Evolutionary conservation across 148 eudicot species (phyloP).

Genomic region (Chenopodium suecicum): DNA sequence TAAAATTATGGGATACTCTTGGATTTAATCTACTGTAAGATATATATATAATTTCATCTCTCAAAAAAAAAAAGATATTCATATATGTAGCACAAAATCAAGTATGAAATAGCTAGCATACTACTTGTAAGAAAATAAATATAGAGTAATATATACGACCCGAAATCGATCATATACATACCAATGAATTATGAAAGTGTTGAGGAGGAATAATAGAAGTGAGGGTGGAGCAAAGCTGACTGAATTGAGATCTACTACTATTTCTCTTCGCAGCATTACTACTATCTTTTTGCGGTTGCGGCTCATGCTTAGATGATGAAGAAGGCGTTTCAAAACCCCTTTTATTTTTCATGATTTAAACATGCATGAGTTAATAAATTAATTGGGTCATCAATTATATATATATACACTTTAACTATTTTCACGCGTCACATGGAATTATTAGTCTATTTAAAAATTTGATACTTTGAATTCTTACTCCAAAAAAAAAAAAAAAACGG

Average conservation of each 20-base stretch:
- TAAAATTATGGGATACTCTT: too few relatives aligned
- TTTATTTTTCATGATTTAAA: background rate
- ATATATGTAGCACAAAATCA: background rate
- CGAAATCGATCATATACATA: background rate
- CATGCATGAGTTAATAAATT: background rate
- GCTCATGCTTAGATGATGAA: background rate
- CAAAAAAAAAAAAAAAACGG: too few relatives aligned
- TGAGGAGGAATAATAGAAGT: slow-evolving; percentile 33
- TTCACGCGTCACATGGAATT: too few relatives aligned
- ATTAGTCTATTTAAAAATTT: too few relatives aligned
- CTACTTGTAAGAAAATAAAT: too few relatives aligned
- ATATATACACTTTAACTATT: too few relatives aligned
- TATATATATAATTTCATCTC: too few relatives aligned
- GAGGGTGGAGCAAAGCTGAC: slow-evolving; percentile 15
- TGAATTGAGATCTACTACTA: background rate
- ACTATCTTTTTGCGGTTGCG: background rate
- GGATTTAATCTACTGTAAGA: too few relatives aligned
- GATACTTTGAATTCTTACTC: too few relatives aligned
- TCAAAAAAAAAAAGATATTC: too few relatives aligned
- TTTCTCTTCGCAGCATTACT: background rate
- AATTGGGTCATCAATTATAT: too few relatives aligned
- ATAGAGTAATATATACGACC: too few relatives aligned
- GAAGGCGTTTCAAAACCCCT: background rate
- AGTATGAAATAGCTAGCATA: background rate
- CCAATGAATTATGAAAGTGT: slow-evolving; percentile 33